Percentiles rank a stretch among this genome's conserved stretches.
Evolutionary conservation across 208 protist species (phyloP).

Genomic region (Zelonia costaricensis): DNA sequence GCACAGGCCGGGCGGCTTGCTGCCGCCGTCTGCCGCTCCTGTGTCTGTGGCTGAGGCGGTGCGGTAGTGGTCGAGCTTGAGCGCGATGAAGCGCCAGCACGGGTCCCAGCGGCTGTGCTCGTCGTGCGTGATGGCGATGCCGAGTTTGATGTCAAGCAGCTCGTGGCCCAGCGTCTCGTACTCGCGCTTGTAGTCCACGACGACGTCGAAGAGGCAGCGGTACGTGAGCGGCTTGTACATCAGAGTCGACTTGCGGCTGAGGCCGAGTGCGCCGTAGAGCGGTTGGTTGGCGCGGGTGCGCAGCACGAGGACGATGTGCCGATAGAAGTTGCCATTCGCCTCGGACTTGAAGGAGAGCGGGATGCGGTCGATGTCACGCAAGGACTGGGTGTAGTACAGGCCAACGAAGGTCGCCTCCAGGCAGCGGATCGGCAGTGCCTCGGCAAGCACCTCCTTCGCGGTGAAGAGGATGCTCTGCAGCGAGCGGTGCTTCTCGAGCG

Average conservation of each 20-base stretch:
- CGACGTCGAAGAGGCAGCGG: slow-evolving; percentile 66
- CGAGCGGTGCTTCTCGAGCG: slow-evolving; percentile 85
- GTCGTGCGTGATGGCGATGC: slow-evolving; percentile 79
- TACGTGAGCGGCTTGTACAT: slow-evolving; percentile 88
- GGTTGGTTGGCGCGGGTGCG: slow-evolving; percentile 16
- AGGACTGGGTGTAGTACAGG: slow-evolving; percentile 75
- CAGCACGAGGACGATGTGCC: slow-evolving; percentile 89
- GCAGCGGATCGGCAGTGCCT: slow-evolving; percentile 91
- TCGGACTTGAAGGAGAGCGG: slow-evolving; percentile 88
- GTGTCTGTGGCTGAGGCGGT: background rate
- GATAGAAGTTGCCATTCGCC: slow-evolving; percentile 60
- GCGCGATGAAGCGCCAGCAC: slow-evolving; percentile 86
- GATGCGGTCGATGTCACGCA: slow-evolving; percentile 82
- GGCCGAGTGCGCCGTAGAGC: slow-evolving; percentile 78
- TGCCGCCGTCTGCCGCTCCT: background rate
- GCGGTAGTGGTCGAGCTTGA: slow-evolving; percentile 42
- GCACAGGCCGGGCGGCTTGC: background rate
- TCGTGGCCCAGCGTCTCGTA: slow-evolving; percentile 81
- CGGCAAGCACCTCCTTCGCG: slow-evolving; percentile 74
- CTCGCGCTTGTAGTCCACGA: slow-evolving; percentile 86
- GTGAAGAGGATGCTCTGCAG: slow-evolving; percentile 85
- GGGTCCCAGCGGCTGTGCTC: slow-evolving; percentile 36
- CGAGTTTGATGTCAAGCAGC: slow-evolving; percentile 85
- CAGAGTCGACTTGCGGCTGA: slow-evolving; percentile 84
- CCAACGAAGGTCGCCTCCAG: slow-evolving; percentile 91